phyloP scores from a whole-genome alignment of 2,329 filamentous ascomycete species.

The Epicoccum nigrum region DNA sequence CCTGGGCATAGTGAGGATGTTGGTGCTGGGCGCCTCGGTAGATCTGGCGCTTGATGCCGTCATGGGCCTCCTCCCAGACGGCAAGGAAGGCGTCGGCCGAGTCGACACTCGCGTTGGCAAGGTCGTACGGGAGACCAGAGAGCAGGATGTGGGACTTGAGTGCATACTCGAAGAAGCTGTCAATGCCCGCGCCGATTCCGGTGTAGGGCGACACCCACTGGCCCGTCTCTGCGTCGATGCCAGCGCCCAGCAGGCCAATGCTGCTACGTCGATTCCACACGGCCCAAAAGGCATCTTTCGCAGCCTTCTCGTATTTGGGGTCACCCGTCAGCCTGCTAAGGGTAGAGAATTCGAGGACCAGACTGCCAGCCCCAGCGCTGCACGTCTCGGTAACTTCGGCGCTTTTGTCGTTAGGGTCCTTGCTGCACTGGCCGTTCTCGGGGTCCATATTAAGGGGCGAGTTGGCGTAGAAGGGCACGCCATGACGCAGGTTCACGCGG shows the following conservation, averaged over 20 bases:
- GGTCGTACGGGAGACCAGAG: slow-evolving; percentile 65
- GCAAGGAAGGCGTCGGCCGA: slow-evolving; percentile 78
- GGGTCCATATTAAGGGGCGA: slow-evolving; percentile 73
- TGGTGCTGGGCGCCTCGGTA: slow-evolving; percentile 76
- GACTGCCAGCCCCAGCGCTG: slow-evolving; percentile 92
- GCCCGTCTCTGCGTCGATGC: slow-evolving; percentile 89
- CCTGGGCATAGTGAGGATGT: slow-evolving; percentile 92
- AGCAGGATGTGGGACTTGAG: slow-evolving; percentile 92
- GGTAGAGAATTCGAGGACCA: slow-evolving; percentile 91
- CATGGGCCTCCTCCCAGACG: slow-evolving; percentile 84
- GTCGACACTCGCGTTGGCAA: slow-evolving; percentile 62
- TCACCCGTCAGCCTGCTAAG: slow-evolving; percentile 88
- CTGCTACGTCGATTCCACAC: slow-evolving; percentile 89
- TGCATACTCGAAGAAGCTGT: slow-evolving; percentile 98
- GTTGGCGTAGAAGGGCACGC: slow-evolving; percentile 90
- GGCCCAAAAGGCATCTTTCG: slow-evolving; percentile 93
- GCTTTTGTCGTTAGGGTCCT: slow-evolving; percentile 53
- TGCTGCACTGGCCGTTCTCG: slow-evolving; percentile 54
- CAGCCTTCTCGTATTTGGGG: slow-evolving; percentile 82
- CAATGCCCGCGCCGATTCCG: slow-evolving; percentile 95
- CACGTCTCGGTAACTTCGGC: slow-evolving; percentile 92
- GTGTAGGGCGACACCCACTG: slow-evolving; percentile 87
- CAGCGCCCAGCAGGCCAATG: slow-evolving; percentile 86
- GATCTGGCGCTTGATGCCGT: slow-evolving; percentile 88
- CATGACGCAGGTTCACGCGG: slow-evolving; percentile 86